Conservation (phyloP, 257 asterid genomes). For the Coffea eugenioides region DNA sequence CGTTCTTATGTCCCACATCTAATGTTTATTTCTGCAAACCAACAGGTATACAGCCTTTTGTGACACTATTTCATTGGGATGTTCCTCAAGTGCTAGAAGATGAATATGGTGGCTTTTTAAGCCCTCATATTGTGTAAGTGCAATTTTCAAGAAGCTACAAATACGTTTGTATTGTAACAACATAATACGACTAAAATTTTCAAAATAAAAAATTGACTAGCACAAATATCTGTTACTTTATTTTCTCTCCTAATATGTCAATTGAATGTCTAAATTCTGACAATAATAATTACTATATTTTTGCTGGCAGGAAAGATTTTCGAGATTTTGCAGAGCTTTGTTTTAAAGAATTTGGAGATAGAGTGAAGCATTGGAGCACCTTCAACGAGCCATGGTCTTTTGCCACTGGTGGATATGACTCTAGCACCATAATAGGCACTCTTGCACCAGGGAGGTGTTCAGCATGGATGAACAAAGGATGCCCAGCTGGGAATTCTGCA, state of each 20-base stretch:
- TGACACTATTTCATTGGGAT: constrained; percentile 74
- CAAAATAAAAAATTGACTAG: no score
- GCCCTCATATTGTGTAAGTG: constrained; percentile 53
- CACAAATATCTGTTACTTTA: no score
- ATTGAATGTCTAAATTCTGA: no score
- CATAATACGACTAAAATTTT: no score
- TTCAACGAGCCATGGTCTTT: constrained; percentile 43
- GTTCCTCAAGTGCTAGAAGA: constrained; percentile 71
- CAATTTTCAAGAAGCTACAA: no score
- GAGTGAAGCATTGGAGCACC: constrained; percentile 59
- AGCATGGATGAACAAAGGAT: constrained; percentile 20
- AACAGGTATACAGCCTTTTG: constrained; percentile 56
- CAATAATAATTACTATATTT: no score
- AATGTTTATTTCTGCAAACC: no score
- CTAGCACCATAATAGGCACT: constrained; percentile 28
- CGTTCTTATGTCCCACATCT: no score
- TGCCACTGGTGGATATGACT: constrained; percentile 39
- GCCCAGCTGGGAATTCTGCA: constrained; percentile 40
- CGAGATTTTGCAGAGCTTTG: constrained; percentile 38
- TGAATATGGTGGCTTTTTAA: constrained; percentile 67
- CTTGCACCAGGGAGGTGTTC: constrained; percentile 61
- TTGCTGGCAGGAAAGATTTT: constrained; percentile 33
- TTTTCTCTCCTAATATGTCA: no score
- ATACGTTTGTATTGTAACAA: no score
- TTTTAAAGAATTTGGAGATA: constrained; percentile 52